Evolutionary conservation across 257 asterid species (phyloP), one percentile per base, ranked within the genome.

Genomic region (Nicotiana tabacum): DNA sequence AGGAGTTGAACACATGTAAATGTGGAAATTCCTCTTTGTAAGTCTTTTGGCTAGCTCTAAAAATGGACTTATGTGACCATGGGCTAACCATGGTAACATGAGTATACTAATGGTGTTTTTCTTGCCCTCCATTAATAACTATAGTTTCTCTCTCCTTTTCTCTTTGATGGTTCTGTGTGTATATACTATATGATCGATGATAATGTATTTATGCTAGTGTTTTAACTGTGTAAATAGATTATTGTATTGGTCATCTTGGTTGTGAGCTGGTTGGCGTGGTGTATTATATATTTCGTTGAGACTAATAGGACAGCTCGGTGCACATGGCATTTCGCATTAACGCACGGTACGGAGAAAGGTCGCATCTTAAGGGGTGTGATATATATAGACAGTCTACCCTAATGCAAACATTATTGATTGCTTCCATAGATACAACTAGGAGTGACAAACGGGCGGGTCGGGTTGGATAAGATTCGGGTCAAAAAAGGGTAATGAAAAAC

Each of bases 1-100:
- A 0, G 89, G 81, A 5, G 93, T 83, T 27, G 96, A 92, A 83
- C 92, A 90, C 1, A 91, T 29, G 57, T 85, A 72, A 70, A 90
- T 30, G 21, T 43, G 61, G 78, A 87, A 87, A 62, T 85, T 85
- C 57, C 88, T 66, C 3, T 76, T 62, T 3, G 87, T 2, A 16
- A 89, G 89, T 2, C 86, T 83, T 64, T 89, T 86, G 68, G 93
- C 91, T 10, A 90, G 85, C 24, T 89, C 89, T 43, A 80, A 6
- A 68, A 62, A 80, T 27, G 77, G 83, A 80, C 51, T 80, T 18
- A 80, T 80, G 65, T 80, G 66, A 55, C 83, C 83, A 55, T 80
- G 83, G 11, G 83, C 83, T 24, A 80, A 39, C 58, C 70, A 80
- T 80, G 83, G 83, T 53, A 80, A 17, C 77, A 80, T 65, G 8